Percentiles rank a stretch among this genome's conserved stretches.
Conservation (phyloP, 2,329 filamentous ascomycete species). For the Pseudogymnoascus sp. region DNA sequence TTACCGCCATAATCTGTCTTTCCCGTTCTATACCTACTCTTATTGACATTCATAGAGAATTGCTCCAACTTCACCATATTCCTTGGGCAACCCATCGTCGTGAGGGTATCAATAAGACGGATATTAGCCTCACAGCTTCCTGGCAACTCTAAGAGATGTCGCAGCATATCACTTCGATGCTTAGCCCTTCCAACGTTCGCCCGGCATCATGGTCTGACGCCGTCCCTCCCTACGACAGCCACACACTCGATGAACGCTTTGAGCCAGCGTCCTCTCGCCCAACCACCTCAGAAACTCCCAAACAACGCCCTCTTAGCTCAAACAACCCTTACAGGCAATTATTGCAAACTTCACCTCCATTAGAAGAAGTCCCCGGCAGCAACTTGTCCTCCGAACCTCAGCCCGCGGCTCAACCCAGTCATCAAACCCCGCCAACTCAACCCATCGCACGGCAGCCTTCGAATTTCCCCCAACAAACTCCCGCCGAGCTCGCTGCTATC, state of each 20-base stretch:
- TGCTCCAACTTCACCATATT: background rate
- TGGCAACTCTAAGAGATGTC: background rate
- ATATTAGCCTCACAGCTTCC: background rate
- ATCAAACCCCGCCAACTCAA: background rate
- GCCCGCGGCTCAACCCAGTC: background rate
- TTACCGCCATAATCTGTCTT: background rate
- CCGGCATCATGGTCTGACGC: background rate
- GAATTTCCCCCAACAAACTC: background rate
- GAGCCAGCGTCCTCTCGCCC: background rate
- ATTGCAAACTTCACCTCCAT: background rate
- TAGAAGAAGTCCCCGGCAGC: background rate
- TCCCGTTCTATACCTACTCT: background rate
- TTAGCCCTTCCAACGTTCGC: background rate
- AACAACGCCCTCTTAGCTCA: background rate
- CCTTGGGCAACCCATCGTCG: background rate
- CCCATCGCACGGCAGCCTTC: background rate
- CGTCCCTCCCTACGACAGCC: background rate
- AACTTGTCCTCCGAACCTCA: background rate
- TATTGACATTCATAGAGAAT: background rate
- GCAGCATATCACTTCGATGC: background rate
- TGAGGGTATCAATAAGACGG: background rate
- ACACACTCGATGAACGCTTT: slow-evolving; percentile 1
- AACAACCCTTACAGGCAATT: background rate
- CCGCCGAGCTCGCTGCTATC: background rate
- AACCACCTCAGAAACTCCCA: background rate